A percentile compares a stretch with the other conserved stretches of the same genome.
Conservation (phyloP, 2,329 filamentous ascomycete species). For the Emmonsia crescens region DNA sequence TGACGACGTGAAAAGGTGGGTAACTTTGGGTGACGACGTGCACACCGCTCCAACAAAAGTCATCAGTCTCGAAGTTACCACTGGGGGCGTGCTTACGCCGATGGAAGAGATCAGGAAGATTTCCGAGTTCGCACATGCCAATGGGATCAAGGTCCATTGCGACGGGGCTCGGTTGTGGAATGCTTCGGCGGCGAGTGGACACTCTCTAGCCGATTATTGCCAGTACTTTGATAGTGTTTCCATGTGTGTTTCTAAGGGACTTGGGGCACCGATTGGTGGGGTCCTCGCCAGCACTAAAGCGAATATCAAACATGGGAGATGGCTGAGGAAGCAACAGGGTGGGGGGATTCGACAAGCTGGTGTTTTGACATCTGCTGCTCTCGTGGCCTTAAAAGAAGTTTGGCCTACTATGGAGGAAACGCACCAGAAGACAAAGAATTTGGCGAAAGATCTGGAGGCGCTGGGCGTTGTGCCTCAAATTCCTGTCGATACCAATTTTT, state of each 20-base stretch:
- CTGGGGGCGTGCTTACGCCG: constrained; percentile 63
- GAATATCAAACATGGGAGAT: constrained; percentile 51
- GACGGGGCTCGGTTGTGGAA: constrained; percentile 71
- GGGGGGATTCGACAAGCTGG: constrained; percentile 58
- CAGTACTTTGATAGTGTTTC: constrained; percentile 56
- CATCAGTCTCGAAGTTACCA: constrained; percentile 69
- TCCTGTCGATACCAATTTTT: constrained; percentile 22
- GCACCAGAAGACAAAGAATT: constrained; percentile 15
- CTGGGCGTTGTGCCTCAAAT: constrained; percentile 41
- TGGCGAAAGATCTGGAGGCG: constrained; percentile 19
- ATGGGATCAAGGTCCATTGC: constrained; percentile 55
- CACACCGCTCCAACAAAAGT: constrained; percentile 66
- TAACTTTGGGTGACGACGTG: constrained; percentile 54
- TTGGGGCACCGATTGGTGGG: constrained; percentile 63
- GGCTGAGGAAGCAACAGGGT: constrained; percentile 64
- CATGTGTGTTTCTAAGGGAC: constrained; percentile 64
- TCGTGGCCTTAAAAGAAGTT: constrained; percentile 16
- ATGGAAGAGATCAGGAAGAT: constrained; percentile 57
- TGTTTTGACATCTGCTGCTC: constrained; percentile 16
- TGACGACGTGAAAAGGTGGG: constrained; percentile 55
- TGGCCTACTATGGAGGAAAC: constrained; percentile 19
- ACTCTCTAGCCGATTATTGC: constrained; percentile 52
- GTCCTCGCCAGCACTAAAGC: constrained; percentile 48
- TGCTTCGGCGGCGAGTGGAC: constrained; percentile 55
- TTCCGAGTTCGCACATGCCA: constrained; percentile 49